A percentile compares a stretch with the other conserved stretches of the same genome.
Conservation (phyloP, 345 rosid species). For the Anacardium occidentale region DNA sequence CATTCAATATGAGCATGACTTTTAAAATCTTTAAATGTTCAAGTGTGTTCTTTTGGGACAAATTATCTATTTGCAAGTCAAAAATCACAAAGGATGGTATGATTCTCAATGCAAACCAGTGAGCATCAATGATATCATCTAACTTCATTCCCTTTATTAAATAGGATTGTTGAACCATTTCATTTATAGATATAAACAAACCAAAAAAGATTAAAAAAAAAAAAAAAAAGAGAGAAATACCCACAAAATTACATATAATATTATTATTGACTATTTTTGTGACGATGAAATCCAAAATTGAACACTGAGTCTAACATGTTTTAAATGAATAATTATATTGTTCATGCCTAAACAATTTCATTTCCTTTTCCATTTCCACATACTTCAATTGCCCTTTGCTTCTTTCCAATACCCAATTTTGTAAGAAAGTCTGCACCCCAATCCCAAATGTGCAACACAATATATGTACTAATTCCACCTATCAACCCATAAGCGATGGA, state of each 20-base stretch:
- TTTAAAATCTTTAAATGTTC: no score
- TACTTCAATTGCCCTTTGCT: conserved; percentile 19
- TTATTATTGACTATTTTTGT: neutral
- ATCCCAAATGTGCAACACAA: conserved; percentile 69
- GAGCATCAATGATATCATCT: no score
- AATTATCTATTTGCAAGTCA: no score
- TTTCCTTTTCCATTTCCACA: conserved; percentile 33
- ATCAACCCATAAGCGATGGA: conserved; percentile 88
- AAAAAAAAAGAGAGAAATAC: neutral
- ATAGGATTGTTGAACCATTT: no score
- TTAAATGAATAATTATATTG: neutral
- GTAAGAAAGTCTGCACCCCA: conserved; percentile 52
- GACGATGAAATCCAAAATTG: neutral
- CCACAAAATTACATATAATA: neutral
- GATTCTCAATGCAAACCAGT: no score
- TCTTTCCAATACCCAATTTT: conserved; percentile 42
- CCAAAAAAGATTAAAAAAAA: no score
- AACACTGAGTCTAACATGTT: no score
- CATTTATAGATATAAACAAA: no score
- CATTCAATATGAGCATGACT: no score
- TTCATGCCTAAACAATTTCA: conserved; percentile 25
- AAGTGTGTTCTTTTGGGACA: no score
- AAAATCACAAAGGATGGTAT: no score
- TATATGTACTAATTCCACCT: conserved; percentile 80
- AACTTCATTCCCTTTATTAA: no score